Evolutionary conservation across 805 yeast species (phyloP), one percentile per base, ranked within the genome.

Genomic region (Candida suzukii): DNA sequence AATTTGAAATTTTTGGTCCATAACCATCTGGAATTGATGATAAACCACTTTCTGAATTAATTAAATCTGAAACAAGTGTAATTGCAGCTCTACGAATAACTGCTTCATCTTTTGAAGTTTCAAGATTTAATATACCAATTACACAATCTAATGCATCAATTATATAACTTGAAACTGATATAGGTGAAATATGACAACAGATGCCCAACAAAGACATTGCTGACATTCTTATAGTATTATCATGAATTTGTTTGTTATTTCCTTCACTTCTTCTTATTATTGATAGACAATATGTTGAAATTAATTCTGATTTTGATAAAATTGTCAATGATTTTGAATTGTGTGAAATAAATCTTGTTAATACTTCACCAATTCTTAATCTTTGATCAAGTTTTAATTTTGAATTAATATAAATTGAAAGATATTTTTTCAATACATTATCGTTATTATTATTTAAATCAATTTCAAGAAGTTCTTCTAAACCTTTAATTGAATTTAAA

Each of bases 141-240:
- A 86, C 78, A 54, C 95, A 80, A 53, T 88, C 96, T 35, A 86
- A 60, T 9, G 82, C 71, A 39, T 80, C 83, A 1, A 58, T 55
- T 11, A 88, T 60, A 43, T 68, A 63, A 1, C 58, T 52, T 0
- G 65, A 32, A 1, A 87, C 51, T 0, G 83, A 84, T 6, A 61
- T 40, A 1, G 88, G 80, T 44, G 78, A 77, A 1, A 64, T 64
- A 46, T 75, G 74, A 51, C 88, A 74, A 29, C 83, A 66, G 6
- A 74, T 64, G 24, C 97, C 96, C n/a, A 91, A 57, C 13, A 93
- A 59, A 0, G 96, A 85, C 78, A 90, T 73, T 0, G 96, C 76
- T 2, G 97, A 90, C 83, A 88, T 80, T 49, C 97, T 68, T 31
- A 88, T 47, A 31, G 80, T 71, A 43, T 71, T 66, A 47, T 88